Evolutionary conservation across 1,284 basidiomycete genomes (phyloP), one percentile per base, ranked within the genome.

Genomic region (Tilletia walkeri): DNA sequence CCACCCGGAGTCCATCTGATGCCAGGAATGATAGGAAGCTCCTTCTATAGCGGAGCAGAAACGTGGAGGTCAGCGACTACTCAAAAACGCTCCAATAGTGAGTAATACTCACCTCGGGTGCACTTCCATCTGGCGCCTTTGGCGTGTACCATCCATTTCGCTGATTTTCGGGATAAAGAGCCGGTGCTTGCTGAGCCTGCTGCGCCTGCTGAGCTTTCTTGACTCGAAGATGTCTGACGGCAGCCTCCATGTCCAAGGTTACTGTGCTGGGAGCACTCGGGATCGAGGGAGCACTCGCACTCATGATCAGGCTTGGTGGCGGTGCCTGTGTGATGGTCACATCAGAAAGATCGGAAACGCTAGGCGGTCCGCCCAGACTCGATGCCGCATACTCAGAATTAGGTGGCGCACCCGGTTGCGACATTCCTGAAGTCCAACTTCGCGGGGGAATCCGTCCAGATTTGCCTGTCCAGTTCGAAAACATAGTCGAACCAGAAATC

Each of bases 241-340:
- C 78, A 6, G 76, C 76, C 53, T 80, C 78, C 78, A 80, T 80
- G 48, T 80, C 77, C 41, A 80, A 67, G 38, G 66, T 66, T 45
- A 69, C 70, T 7, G 47, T 49, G 34, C 71, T 72, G 14, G n/a
- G 34, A 16, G 34, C 59, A 36, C 59, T 63, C 16, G 59, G 59
- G 36, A 63, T 63, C 12, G 59, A 38, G 16, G 59, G 59, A 53
- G 50, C 50, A 53, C 7, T 18, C 16, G 18, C 36, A 14, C 54
- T 56, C 12, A 24, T 12, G 2, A 56, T 20, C 20, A 56, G 14
- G 24, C 20, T 56, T 4, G 34, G 16, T 36, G 38, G 36, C 5
- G 59, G 30, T 20, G 16, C 36, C 16, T 34, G 59, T n/a, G 30
- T 63, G 59, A 63, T 63, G 4, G 59, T 63, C 14, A 59, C 71